Conservation (phyloP, 2,329 filamentous ascomycete species). For the Cytospora piceicola region DNA sequence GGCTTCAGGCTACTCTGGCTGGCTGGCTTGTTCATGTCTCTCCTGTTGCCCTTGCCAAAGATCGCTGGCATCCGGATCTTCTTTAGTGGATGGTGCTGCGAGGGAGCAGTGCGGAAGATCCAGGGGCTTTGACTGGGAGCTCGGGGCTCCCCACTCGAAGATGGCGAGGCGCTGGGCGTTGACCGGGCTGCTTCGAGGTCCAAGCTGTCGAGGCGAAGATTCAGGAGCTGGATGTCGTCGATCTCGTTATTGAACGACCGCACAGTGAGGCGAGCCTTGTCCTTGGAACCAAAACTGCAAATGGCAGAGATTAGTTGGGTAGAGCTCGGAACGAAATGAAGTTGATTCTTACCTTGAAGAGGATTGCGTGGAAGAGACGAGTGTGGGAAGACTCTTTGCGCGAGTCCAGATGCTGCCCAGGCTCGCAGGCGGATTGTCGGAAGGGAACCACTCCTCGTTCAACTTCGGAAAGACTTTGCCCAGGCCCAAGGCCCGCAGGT, state of each 20-base stretch:
- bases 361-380: constrained; percentile 1
- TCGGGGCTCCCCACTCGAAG: neutral
- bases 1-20: neutral
- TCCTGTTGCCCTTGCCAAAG: neutral
- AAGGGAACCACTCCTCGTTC: constrained; percentile 36
- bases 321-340: neutral
- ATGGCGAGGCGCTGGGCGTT: constrained; percentile 17
- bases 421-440: constrained; percentile 31
- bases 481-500: constrained; percentile 47
- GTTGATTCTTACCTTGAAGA: neutral
- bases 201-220: constrained; percentile 25
- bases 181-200: constrained; percentile 26
- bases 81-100: constrained; percentile 3
- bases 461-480: constrained; percentile 50
- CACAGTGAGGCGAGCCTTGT: neutral
- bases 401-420: constrained; percentile 18
- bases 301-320: neutral
- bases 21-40: neutral
- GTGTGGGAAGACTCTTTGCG: constrained; percentile 4
- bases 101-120: constrained; percentile 29
- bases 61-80: neutral
- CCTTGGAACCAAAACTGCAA: constrained; percentile 5
- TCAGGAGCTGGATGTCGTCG: constrained; percentile 15
- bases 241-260: neutral
- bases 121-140: constrained; percentile 28